Base-by-base conservation (phyloP, 2,329 filamentous ascomycete species). In the Scopulariopsis brevicaulis region DNA sequence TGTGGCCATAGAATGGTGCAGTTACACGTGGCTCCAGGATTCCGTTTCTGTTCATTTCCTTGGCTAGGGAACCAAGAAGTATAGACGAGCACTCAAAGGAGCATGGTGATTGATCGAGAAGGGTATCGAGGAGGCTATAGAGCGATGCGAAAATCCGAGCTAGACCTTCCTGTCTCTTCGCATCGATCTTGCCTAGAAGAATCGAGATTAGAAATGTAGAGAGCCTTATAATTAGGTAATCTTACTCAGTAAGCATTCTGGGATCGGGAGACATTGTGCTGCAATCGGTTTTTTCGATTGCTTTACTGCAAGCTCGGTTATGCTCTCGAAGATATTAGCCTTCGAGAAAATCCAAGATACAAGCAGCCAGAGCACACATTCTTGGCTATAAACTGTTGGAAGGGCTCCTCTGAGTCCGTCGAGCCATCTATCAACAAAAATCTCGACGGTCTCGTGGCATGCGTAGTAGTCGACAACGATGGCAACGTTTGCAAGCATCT, bases 381-480 rank as follows among this genome's bases (percentile, higher is more conserved):
- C 57, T 15, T 48, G 37, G 1, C 60, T 57, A 40, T 62, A 62
- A 2, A 37, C 22, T 0, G 0, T 48, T 11, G 62, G 57, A 52
- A 53, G 4, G 2, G 18, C 10, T 0, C 46, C 46, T 50, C 46
- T 8, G 18, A 50, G 18, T 50, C 18, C 46, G 7, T 50, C 46
- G 1, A 67, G 46, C 66, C 64, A 67, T 0, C 58, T n/a, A 0
- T 51, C 37, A 0, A 15, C 20, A 12, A 64, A 59, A 3, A 64
- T 8, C 11, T 66, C 62, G 1, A 63, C 24, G 2, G 48, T 59
- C 28, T 69, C 68, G 28, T 66, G 62, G 34, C 64, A 68, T 4
- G 67, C 55, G 15, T 67, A 68, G 32, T 69, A 67, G n/a, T 69
- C 66, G 1, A 69, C 65, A 2, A 69, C 56, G 6, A 65, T 62